These are phyloP conservation scores for Dalbergia cultrata DNA, from an alignment of 306 rosid genomes.

Conservation along the genomic window DNA sequence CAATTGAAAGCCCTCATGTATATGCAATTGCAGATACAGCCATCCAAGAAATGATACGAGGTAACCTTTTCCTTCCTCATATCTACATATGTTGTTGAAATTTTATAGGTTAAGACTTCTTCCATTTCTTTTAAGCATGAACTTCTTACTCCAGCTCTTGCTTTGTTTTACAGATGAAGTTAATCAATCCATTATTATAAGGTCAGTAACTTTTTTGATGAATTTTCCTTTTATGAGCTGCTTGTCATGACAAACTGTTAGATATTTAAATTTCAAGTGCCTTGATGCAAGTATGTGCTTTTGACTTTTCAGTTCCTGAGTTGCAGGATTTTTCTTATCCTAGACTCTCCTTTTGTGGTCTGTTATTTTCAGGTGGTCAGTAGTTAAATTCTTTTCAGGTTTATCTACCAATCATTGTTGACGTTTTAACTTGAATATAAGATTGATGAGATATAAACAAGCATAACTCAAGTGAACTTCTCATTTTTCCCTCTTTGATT, in stretches of 20 bases:
- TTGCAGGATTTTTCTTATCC: neutral
- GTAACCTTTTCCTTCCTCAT: constrained; percentile 47
- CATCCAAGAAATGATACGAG: constrained; percentile 90
- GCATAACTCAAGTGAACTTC: neutral
- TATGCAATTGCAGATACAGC: constrained; percentile 95
- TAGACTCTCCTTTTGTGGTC: neutral
- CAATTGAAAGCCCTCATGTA: constrained; percentile 86
- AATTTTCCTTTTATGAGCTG: constrained; percentile 18
- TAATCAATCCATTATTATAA: constrained; percentile 92
- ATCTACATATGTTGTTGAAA: neutral
- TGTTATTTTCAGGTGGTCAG: constrained; percentile 10
- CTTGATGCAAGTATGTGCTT: constrained; percentile 21
- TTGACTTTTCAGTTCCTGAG: constrained; percentile 23
- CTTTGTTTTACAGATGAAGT: constrained; percentile 82
- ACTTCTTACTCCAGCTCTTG: constrained; percentile 45
- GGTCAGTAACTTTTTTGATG: constrained; percentile 58
- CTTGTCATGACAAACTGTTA: neutral
- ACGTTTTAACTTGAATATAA: too few species aligned
- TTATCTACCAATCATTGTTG: constrained; percentile 1
- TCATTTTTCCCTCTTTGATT: constrained; percentile 4
- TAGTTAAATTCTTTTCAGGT: neutral
- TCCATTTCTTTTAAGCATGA: constrained; percentile 40
- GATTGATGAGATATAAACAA: neutral
- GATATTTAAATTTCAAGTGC: neutral
- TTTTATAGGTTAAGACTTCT: constrained; percentile 39